Conservation (phyloP, 352 stramenopile species). For the Globisporangium okanoganense region DNA sequence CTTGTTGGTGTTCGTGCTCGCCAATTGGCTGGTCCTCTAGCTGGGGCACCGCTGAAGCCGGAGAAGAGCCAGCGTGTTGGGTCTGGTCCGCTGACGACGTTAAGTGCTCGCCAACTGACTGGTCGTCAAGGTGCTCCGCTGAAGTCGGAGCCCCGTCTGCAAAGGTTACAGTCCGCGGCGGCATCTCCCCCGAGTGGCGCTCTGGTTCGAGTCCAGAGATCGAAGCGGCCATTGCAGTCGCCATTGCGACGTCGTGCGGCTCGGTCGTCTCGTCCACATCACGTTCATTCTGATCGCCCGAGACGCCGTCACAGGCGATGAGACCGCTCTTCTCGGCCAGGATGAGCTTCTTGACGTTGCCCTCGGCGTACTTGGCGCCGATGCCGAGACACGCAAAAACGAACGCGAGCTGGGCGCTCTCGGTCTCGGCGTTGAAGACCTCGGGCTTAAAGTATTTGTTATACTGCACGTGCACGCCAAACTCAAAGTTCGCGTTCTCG, state of each 20-base stretch:
- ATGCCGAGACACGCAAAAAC: neutral
- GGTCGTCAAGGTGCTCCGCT: too few species aligned
- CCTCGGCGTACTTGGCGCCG: neutral
- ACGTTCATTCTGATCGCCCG: neutral
- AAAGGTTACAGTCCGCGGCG: too few species aligned
- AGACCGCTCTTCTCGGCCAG: neutral
- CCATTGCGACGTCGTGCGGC: too few species aligned
- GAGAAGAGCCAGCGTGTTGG: too few species aligned
- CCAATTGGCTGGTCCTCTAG: too few species aligned
- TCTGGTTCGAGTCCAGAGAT: neutral
- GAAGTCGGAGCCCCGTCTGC: neutral
- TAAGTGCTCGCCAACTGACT: too few species aligned
- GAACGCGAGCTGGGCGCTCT: neutral
- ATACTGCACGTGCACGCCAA: neutral
- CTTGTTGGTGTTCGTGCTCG: too few species aligned
- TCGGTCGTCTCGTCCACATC: neutral
- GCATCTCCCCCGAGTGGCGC: too few species aligned
- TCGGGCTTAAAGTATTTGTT: neutral
- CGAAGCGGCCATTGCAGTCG: too few species aligned
- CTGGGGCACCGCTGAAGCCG: neutral
- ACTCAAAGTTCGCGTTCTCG: constrained; percentile 1
- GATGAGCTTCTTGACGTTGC: neutral
- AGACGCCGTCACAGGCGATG: neutral
- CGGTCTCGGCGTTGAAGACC: constrained; percentile 5
- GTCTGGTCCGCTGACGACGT: too few species aligned